phyloP scores from a whole-genome alignment of 768 basidiomycete species.

The Xerocomellus dryophilus region DNA sequence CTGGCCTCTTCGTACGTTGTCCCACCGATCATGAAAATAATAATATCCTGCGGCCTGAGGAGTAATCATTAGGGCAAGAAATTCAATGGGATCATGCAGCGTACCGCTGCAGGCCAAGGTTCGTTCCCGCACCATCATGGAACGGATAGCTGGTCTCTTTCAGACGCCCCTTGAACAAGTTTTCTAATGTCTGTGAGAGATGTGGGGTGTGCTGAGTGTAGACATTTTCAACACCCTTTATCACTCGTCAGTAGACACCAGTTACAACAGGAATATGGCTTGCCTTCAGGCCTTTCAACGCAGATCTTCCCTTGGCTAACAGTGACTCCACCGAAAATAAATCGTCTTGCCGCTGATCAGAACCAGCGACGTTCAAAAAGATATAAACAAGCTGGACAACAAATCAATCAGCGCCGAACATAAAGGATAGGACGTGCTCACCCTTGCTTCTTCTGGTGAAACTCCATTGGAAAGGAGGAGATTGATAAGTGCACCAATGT shows the following conservation, averaged over 20 bases:
- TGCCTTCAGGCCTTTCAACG: conserved; percentile 93
- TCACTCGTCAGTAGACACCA: conserved; percentile 5
- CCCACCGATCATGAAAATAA: conserved; percentile 95
- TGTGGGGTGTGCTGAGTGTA: conserved; percentile 97
- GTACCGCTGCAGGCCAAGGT: conserved; percentile 70
- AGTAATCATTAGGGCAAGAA: conserved; percentile 1
- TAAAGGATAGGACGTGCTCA: conserved; percentile 23
- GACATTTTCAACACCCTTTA: conserved; percentile 95
- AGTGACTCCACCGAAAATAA: conserved; percentile 94
- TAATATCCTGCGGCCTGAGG: conserved; percentile 87
- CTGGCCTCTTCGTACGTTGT: conserved; percentile 95
- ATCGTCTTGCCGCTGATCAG: conserved; percentile 96
- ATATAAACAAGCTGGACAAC: conserved; percentile 80
- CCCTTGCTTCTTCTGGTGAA: conserved; percentile 71
- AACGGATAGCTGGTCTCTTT: conserved; percentile 91
- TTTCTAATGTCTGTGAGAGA: conserved; percentile 87
- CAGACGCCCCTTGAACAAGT: conserved; percentile 80
- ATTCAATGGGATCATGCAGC: conserved; percentile 1
- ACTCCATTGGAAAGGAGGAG: conserved; percentile 75
- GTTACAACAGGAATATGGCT: conserved; percentile 4
- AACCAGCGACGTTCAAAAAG: conserved; percentile 87
- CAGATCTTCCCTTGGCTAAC: conserved; percentile 90
- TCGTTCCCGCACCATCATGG: conserved; percentile 65
- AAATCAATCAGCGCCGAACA: conserved; percentile 8
- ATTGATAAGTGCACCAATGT: conserved; percentile 77